Conservation (phyloP, 2,329 filamentous ascomycete genomes). For the Fusarium subtropicale region DNA sequence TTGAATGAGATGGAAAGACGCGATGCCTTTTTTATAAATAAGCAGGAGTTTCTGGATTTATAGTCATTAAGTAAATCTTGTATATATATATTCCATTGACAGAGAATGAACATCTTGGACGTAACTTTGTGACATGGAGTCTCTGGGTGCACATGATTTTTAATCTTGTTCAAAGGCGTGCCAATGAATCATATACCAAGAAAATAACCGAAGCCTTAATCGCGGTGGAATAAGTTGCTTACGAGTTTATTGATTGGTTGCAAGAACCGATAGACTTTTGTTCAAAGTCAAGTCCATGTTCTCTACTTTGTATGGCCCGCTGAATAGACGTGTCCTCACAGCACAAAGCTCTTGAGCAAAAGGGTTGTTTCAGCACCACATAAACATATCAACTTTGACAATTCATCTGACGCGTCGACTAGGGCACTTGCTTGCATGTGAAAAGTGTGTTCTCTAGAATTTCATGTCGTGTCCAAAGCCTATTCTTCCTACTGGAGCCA, state of each 20-base stretch:
- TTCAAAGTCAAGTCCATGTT: not conserved
- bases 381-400: not conserved
- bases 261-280: not conserved
- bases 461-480: not conserved
- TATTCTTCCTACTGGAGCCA: not conserved
- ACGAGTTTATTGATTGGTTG: not conserved
- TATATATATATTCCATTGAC: not conserved
- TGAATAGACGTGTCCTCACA: not conserved
- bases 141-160: not conserved
- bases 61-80: not conserved
- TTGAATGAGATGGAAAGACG: not conserved
- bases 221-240: not conserved
- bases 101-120: not conserved
- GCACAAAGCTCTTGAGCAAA: not conserved
- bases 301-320: not conserved
- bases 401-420: not conserved
- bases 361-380: not conserved
- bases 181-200: not conserved
- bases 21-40: constrained; percentile 9
- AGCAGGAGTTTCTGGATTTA: not conserved
- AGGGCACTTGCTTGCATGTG: not conserved
- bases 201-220: not conserved
- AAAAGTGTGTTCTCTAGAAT: not conserved
- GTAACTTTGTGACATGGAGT: too few species aligned
- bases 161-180: not conserved